phyloP scores from a whole-genome alignment of 73 alveolate genomes.

The Durusdinium trenchii region DNA sequence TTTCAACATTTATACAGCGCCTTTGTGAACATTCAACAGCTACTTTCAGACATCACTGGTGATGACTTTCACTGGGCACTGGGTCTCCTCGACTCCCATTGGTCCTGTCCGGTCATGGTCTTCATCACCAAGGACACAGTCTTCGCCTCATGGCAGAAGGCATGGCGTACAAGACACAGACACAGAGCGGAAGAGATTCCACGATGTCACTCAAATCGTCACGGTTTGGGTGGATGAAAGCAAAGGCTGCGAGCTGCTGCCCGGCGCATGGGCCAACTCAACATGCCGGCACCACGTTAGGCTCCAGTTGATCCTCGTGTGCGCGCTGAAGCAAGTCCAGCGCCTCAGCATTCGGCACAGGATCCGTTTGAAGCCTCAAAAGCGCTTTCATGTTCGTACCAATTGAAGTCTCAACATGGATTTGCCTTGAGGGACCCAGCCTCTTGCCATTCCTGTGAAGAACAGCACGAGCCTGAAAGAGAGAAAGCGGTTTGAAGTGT shows the following conservation, averaged over 20 bases:
- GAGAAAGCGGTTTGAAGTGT: neutral
- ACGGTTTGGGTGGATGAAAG: too few species aligned
- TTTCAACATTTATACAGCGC: too few species aligned
- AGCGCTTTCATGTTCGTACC: neutral
- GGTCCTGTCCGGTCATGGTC: slow-evolving; percentile 43
- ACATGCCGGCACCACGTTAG: slow-evolving; percentile 22
- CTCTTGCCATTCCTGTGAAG: slow-evolving; percentile 57
- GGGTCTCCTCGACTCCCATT: slow-evolving; percentile 15
- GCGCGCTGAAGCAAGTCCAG: slow-evolving; percentile 13
- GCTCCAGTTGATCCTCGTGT: neutral
- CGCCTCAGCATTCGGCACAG: neutral
- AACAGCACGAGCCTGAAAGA: slow-evolving; percentile 35
- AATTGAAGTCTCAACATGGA: neutral
- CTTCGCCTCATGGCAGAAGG: slow-evolving; percentile 43
- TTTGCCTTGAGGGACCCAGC: neutral
- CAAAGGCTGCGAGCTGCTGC: too few species aligned
- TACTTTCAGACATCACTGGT: too few species aligned
- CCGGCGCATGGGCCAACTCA: too few species aligned
- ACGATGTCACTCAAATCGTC: too few species aligned
- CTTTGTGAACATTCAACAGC: too few species aligned
- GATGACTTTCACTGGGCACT: too few species aligned
- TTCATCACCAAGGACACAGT: slow-evolving; percentile 51
- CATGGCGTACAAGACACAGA: too few species aligned
- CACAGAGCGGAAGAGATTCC: too few species aligned
- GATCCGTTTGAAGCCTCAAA: neutral